phyloP scores from a whole-genome alignment of 2,329 filamentous ascomycete genomes.

The Teratosphaeria pseudoeucalypti region DNA sequence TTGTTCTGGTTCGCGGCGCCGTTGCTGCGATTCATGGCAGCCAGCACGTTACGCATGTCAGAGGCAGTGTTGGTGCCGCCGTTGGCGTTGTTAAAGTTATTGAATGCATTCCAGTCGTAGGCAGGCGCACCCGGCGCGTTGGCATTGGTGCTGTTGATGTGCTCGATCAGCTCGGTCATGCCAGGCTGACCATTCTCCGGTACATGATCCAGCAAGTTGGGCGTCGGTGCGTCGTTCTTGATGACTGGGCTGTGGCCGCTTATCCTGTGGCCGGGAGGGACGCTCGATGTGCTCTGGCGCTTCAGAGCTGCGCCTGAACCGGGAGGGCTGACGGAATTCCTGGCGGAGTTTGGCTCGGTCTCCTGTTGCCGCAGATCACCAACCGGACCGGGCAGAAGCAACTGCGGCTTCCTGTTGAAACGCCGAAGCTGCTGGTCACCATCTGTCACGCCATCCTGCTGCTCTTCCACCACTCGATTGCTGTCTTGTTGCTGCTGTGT shows the following conservation, averaged over 20 bases:
- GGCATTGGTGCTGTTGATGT: conserved; percentile 30
- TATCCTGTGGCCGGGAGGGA: conserved; percentile 8
- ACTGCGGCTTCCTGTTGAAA: conserved; percentile 18
- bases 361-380: conserved; percentile 22
- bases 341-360: conserved; percentile 18
- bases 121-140: conserved; percentile 22
- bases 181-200: conserved; percentile 32
- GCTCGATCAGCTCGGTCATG: conserved; percentile 42
- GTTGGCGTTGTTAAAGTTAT: conserved; percentile 37
- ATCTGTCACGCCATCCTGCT: conserved; percentile 31
- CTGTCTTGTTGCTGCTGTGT: conserved; percentile 27
- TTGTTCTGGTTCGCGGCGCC: conserved; percentile 39
- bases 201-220: conserved; percentile 24
- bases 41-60: conserved; percentile 31
- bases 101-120: conserved; percentile 38
- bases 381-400: conserved; percentile 23
- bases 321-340: conserved; percentile 17
- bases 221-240: conserved; percentile 32
- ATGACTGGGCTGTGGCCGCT: conserved; percentile 21
- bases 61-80: conserved; percentile 36
- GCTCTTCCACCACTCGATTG: conserved; percentile 49
- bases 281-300: conserved; percentile 10
- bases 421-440: conserved; percentile 20
- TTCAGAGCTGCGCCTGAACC: conserved; percentile 8
- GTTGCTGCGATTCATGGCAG: conserved; percentile 35